Base-by-base conservation (phyloP, 2,329 filamentous ascomycete genomes). In the Scytalidium sp. region DNA sequence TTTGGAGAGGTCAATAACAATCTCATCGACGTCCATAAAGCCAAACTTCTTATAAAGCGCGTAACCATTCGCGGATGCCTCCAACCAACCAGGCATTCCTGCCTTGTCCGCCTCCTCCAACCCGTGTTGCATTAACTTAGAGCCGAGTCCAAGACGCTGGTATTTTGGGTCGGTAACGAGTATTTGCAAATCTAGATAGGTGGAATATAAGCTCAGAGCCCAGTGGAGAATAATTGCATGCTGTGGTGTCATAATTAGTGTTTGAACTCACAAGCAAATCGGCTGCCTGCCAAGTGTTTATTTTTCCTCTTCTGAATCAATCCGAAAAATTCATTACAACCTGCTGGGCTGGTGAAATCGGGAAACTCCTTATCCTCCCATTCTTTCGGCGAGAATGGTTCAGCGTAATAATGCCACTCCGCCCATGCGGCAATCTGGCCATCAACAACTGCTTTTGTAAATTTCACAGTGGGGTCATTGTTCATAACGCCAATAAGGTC, bases 31-130 rank as follows among this genome's bases (percentile, higher is more conserved):
- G n/a, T 29, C 25, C 7, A 29, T 29, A 13, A 29, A 29, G 25
- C 47, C 47, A 23, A 49, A 49, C 27, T 49, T 49, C 29, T 49
- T 49, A 27, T 49, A 49, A 21, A 49, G 19, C 9, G 29, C 41
- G 19, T 23, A 8, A 8, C 47, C 47, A 11, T 22, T 10, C 13
- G 41, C 29, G 15, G 25, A 39, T 9, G 41, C 47, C 19, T 40
- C 41, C 11, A 49, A n/a, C 19, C 40, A 44, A n/a, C 17, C 29
- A 15, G 47, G 41, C 11, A 44, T 22, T 5, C 47, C 47, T 11
- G n/a, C 40, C 19, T 21, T 22, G 25, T 49, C 47, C n/a, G 36
- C 42, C 22, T 45, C 47, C 29, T 49, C 36, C 10, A 36, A 19
- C 11, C 41, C 41, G 19, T 40, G 17, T 20, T 29, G 25, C 11